Evolutionary conservation across 2,329 filamentous ascomycete genomes (phyloP), one percentile per base, ranked within the genome.

Genomic region (Cucurbitaria berberidis): DNA sequence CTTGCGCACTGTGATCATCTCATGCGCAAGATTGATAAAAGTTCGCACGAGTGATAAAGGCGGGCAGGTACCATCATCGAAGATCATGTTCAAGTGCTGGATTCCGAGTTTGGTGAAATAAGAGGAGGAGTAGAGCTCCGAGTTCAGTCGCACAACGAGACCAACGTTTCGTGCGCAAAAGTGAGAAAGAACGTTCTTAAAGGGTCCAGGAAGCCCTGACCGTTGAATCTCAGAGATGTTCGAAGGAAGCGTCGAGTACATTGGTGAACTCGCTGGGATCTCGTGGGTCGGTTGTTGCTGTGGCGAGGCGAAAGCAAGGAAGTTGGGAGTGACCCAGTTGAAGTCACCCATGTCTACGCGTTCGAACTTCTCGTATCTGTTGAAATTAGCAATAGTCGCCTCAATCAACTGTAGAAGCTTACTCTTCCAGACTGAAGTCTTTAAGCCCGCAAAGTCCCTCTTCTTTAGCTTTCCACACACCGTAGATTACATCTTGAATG

Each of bases 401-500:
- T 24, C 9, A 9, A 3, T 7, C 11, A 9, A 15, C 8, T 3
- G 11, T 11, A 41, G 10, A 24, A 22, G 77, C 84, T 66, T 76
- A 86, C 85, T 97, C 91, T 78, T 97, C 93, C 18, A 99, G 84
- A 68, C 93, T 93, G 73, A 99, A 99, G 73, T 95, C 91, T 73
- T 96, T 92, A 54, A 99, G 81, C 48, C 90, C 90, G 71, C 93
- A 96, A 68, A 96, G 88, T 42, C 89, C 89, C 76, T 97, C 91
- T 73, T 99, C 95, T 81, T 98, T 99, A 40, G 95, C 95, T 75
- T 93, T 96, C 93, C 95, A 99, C 16, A 99, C 92, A 54, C 95
- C 95, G 70, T 99, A 99, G 7, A 99, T 93, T 36, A 99, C 88
- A 74, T 99, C 95, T 78, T 99, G 95, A 38, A 99, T 91, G 53